Conservation (phyloP, 208 protist species). For the Jaenimonas drosophilae region DNA sequence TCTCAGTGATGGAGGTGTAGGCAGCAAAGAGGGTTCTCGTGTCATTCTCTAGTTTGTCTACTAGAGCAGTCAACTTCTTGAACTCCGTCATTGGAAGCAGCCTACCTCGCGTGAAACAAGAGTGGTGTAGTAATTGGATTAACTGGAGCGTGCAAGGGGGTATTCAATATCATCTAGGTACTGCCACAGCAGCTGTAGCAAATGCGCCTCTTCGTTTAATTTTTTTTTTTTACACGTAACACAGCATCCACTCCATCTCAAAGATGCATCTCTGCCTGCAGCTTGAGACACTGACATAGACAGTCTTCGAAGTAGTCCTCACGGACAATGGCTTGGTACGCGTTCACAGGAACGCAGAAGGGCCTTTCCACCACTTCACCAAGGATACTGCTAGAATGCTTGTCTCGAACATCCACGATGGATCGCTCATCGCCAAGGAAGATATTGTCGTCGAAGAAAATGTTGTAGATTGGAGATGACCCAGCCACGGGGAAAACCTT, state of each 20-base stretch:
- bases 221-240: too few species aligned
- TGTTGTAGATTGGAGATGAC: constrained; percentile 23
- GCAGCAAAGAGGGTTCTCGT: constrained; percentile 7
- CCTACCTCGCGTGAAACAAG: background rate
- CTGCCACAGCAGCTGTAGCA: too few species aligned
- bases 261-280: constrained; percentile 30
- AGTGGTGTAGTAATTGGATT: too few species aligned
- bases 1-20: constrained; percentile 5
- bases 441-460: constrained; percentile 90
- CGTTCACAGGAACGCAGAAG: constrained; percentile 70
- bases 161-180: too few species aligned
- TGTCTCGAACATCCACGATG: constrained; percentile 80
- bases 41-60: constrained; percentile 18
- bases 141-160: too few species aligned
- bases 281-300: constrained; percentile 23
- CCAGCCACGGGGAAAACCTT: constrained; percentile 73
- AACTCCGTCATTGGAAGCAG: constrained; percentile 53
- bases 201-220: too few species aligned
- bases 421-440: constrained; percentile 70
- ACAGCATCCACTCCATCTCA: too few species aligned
- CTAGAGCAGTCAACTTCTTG: constrained; percentile 39
- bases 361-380: constrained; percentile 30
- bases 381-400: constrained; percentile 23
- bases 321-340: constrained; percentile 74
- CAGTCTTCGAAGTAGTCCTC: constrained; percentile 77